Evolutionary conservation across 2,329 filamentous ascomycete species (phyloP).

Genomic region (Epichloe aotearoae): DNA sequence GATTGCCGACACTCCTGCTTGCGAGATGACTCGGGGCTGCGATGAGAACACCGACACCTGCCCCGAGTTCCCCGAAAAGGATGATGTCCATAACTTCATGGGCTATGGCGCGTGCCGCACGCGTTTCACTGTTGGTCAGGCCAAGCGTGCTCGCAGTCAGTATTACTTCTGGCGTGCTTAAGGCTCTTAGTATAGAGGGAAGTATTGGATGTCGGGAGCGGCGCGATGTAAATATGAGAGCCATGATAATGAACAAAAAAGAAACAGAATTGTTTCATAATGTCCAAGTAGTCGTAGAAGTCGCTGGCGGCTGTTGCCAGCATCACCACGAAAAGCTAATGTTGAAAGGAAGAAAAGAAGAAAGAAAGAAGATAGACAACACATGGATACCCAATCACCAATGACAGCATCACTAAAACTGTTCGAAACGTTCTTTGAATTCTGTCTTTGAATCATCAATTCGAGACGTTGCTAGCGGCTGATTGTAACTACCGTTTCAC

Average conservation of each 20-base stretch:
- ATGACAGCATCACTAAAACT: no score
- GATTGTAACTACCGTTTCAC: no score
- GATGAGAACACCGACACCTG: conserved; percentile 17
- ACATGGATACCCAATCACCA: no score
- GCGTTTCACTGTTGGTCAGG: conserved; percentile 1
- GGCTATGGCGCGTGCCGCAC: conserved; percentile 7
- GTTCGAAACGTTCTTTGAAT: no score
- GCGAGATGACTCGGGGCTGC: conserved; percentile 16
- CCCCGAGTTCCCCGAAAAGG: conserved; percentile 11
- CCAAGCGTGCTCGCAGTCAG: not conserved
- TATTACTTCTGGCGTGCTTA: not conserved
- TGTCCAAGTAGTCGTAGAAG: not conserved
- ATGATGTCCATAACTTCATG: conserved; percentile 18
- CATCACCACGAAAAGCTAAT: not conserved
- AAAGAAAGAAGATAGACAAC: no score
- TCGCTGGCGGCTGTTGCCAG: not conserved
- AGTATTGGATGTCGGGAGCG: not conserved
- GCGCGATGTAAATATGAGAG: not conserved
- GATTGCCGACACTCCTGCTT: conserved; percentile 26
- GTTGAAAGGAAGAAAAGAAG: not conserved
- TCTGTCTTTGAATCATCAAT: no score
- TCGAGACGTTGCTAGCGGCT: no score
- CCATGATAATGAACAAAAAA: not conserved
- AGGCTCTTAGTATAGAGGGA: no score
- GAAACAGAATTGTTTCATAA: not conserved